These are phyloP conservation scores for Aspergillus homomorphus DNA, from an alignment of 495 filamentous ascomycete species.

Conservation along the genomic window DNA sequence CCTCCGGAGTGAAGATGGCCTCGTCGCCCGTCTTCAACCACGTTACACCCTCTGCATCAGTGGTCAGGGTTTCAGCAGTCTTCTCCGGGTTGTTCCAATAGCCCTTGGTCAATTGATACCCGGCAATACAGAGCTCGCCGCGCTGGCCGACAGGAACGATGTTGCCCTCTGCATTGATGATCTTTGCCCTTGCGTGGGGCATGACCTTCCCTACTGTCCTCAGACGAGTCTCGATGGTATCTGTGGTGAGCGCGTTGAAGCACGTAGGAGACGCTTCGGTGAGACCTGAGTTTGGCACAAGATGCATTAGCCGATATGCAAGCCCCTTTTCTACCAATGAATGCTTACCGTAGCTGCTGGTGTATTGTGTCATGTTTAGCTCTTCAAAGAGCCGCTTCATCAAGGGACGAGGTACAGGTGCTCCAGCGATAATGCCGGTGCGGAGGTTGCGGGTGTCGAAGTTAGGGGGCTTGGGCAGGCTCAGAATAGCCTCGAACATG, in stretches of 20 bases:
- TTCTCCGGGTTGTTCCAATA: constrained; percentile 72
- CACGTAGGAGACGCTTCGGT: constrained; percentile 69
- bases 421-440: constrained; percentile 68
- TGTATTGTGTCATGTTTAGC: constrained; percentile 66
- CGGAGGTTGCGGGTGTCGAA: constrained; percentile 51
- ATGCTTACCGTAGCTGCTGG: constrained; percentile 56
- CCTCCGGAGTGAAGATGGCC: constrained; percentile 60
- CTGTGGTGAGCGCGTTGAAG: constrained; percentile 66
- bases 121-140: constrained; percentile 66
- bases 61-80: constrained; percentile 58
- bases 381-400: constrained; percentile 60
- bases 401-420: constrained; percentile 60
- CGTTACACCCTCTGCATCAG: constrained; percentile 54
- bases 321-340: too few relatives aligned
- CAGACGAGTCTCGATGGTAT: constrained; percentile 56
- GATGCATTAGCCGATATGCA: background rate
- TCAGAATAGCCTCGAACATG: constrained; percentile 66
- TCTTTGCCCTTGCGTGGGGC: constrained; percentile 66
- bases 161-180: constrained; percentile 57
- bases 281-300: constrained; percentile 37
- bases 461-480: constrained; percentile 44
- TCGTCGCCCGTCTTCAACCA: constrained; percentile 73
- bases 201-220: constrained; percentile 65
- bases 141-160: constrained; percentile 56
- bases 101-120: constrained; percentile 64